Base-by-base conservation (phyloP, 257 asterid species). In the Craterostigma plantagineum region DNA sequence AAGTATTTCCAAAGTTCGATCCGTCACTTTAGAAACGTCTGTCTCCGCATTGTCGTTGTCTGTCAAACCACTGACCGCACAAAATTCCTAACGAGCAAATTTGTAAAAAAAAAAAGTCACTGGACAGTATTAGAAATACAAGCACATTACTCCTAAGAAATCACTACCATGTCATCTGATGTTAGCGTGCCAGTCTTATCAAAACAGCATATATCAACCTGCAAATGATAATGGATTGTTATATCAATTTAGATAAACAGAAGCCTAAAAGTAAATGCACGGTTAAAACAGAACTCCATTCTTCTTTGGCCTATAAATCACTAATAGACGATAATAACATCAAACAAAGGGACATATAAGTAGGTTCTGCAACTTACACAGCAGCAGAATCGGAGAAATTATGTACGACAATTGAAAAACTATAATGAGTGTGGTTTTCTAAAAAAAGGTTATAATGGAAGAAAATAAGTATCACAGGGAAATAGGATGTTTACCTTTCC, bases 161-260 rank as follows among this genome's bases (percentile, higher is more conserved):
- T 6, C 30, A 2, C 54, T 70, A 90, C 98, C 98, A 90, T 90
- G 80, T 90, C 95, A 77, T 90, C 95, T 44, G 98, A 90, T 55
- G 98, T 90, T 43, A 90, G 66, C 7, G 98, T 90, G 54, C 98
- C 98, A 7, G 98, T 90, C 66, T 90, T 90, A 55, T 90, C 98
- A 60, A 90, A 90, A 72, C 98, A 90, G 70, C 98, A 90, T 49
- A 90, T 76, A 70, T 90, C 98, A 69, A 90, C 98, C 98, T 90
- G 77, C 53, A 53, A 43, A 61, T 33, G 11, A 13, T 38, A 64
- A 63, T 16, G 55, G 14, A 43, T 46, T 23, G 30, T 23, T 6
- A 16, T 15, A 17, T 18, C 35, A 45, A 18, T 10, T 12, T 7
- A 14, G 14, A 48, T 44, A 36, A 18, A 56, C 10, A 13, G n/a